Percentiles rank a stretch among this genome's conserved stretches.
phyloP scores from a whole-genome alignment of 257 asterid genomes.

The Catharanthus roseus region DNA sequence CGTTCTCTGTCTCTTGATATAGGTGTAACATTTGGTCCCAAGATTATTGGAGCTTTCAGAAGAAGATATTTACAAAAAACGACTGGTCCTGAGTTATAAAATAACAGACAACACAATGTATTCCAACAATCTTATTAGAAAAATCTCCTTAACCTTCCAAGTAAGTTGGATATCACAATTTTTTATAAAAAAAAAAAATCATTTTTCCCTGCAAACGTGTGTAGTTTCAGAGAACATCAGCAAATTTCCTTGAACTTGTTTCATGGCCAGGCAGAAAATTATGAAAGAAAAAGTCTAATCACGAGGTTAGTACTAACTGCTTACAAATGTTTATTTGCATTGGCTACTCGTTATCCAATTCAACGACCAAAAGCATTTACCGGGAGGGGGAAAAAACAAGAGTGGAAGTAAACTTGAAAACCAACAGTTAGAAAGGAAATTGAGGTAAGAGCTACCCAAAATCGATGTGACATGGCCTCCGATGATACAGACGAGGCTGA shows the following conservation, averaged over 20 bases:
- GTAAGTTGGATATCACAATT: background rate
- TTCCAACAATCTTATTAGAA: background rate
- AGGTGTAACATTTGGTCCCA: background rate
- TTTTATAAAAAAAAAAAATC: background rate
- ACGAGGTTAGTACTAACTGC: background rate
- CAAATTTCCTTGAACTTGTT: background rate
- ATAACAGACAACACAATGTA: background rate
- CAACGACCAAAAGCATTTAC: background rate
- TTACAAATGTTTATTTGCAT: background rate
- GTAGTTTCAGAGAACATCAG: background rate
- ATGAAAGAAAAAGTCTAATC: background rate
- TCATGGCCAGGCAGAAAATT: background rate
- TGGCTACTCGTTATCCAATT: background rate
- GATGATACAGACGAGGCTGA: slow-evolving; percentile 38
- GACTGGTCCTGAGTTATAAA: background rate
- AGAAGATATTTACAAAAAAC: background rate
- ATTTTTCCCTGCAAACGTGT: background rate
- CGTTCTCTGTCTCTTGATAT: background rate
- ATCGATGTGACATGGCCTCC: slow-evolving; percentile 78
- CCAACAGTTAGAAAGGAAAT: background rate
- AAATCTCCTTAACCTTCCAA: background rate
- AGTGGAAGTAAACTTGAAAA: background rate
- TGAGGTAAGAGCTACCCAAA: slow-evolving; percentile 57
- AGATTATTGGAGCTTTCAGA: background rate
- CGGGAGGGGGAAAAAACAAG: background rate